Base-by-base conservation (phyloP, 441 rosid genomes). In the Erysimum pusillum region DNA sequence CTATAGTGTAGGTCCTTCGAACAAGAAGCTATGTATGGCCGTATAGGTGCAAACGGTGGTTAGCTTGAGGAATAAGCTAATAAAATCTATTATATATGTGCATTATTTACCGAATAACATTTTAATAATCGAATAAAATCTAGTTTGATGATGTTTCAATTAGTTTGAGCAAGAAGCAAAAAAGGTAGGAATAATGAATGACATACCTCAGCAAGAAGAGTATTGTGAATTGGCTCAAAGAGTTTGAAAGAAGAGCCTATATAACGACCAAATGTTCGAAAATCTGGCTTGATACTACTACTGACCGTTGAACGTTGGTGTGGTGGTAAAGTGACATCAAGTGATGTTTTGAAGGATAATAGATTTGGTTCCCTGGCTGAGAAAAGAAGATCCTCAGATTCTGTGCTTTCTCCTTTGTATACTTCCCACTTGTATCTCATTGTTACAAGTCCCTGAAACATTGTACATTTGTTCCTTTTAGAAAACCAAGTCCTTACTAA, bases 141-240 rank as follows among this genome's bases (percentile, higher is more conserved):
- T 46, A 46, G 18, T 66, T 56, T 69, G 42, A 28, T 22, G 25
- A n/a, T 15, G 13, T 56, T 6, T 8, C 10, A 11, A 4, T 41
- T 34, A 69, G 56, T 69, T 48, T 57, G 5, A 13, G 13, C 18
- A n/a, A 59, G 3, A 60, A 58, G 48, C 20, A 63, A 52, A 44
- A 9, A 52, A 61, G 12, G 22, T 25, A 10, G 5, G 14, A 8
- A 7, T 13, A 41, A 20, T 4, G 6, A 42, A 35, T 17, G 53
- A 14, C 14, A 6, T 86, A 89, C 94, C 91, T 86, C 87, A 14
- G 92, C 89, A 69, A 89, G 83, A 48, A 83, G 67, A 70, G 83
- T 73, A 8, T 79, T 82, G 32, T 82, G 75, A 53, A 63, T 63
- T 45, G 83, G 87, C 44, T 79, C 73, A 56, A 69, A 80, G 34